Evolutionary conservation across 208 protist genomes (phyloP).

Genomic region (Crithidia sp.): DNA sequence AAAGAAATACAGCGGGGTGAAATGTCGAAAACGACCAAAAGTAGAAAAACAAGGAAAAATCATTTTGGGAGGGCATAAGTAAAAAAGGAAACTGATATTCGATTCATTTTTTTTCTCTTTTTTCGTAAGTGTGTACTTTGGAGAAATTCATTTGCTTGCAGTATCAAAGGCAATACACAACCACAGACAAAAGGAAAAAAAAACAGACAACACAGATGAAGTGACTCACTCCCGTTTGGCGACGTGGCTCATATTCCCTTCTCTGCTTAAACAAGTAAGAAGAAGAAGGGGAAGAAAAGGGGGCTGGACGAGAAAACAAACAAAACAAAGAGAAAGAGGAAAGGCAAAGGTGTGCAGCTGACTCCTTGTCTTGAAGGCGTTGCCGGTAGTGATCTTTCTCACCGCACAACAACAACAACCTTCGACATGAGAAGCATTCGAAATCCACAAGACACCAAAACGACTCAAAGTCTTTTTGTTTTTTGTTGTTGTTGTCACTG

Average conservation of each 20-base stretch:
- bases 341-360: not conserved
- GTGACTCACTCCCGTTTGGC: too few relatives aligned
- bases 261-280: not conserved
- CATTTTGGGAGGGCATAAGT: not conserved
- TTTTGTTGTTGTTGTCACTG: not conserved
- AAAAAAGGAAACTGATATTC: not conserved
- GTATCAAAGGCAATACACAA: too few relatives aligned
- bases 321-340: not conserved
- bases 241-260: not conserved
- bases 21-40: not conserved
- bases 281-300: conserved; percentile 12
- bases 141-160: too few relatives aligned
- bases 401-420: not conserved
- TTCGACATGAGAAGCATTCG: not conserved
- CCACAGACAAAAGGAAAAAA: too few relatives aligned
- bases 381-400: not conserved
- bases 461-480: too few relatives aligned
- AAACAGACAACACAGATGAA: too few relatives aligned
- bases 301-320: not conserved
- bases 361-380: not conserved
- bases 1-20: too few relatives aligned
- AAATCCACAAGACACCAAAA: not conserved
- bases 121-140: conserved; percentile 5
- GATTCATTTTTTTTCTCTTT: conserved; percentile 12
- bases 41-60: not conserved